These are phyloP conservation scores for Pilatotrama ljubarskyi DNA, from an alignment of 768 basidiomycete species.

Conservation along the genomic window DNA sequence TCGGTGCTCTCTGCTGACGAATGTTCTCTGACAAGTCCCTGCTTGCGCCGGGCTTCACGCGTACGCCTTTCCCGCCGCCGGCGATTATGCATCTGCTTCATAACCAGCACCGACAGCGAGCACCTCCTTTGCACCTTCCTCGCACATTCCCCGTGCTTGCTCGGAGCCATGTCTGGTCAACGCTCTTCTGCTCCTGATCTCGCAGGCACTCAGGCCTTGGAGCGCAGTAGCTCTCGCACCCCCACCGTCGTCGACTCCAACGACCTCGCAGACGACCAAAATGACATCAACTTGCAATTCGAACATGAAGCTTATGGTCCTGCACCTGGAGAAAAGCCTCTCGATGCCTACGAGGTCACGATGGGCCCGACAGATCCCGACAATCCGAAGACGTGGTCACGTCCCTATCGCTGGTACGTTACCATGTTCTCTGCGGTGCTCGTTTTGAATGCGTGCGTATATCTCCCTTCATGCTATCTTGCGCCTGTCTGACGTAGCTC, in stretches of 20 bases:
- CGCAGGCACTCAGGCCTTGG: background rate
- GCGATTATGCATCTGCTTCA: background rate
- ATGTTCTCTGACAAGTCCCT: background rate
- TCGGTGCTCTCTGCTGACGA: background rate
- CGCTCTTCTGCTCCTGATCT: background rate
- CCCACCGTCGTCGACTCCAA: constrained; percentile 5
- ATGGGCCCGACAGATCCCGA: constrained; percentile 27
- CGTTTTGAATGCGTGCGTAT: constrained; percentile 9
- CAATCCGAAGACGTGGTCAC: constrained; percentile 27
- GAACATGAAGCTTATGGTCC: constrained; percentile 10
- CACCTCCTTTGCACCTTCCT: background rate
- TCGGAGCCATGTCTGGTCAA: background rate
- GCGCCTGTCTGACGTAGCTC: constrained; percentile 42
- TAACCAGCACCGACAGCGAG: background rate
- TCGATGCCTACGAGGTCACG: constrained; percentile 27
- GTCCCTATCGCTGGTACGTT: constrained; percentile 28
- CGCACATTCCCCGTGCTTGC: background rate
- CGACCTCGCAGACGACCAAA: background rate
- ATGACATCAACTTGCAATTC: background rate
- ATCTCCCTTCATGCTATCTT: background rate
- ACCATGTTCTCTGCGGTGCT: constrained; percentile 27
- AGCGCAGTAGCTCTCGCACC: constrained; percentile 1
- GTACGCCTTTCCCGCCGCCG: background rate
- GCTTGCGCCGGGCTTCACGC: background rate
- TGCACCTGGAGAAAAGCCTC: constrained; percentile 26